These are phyloP conservation scores for Phaeosphaeriaceae sp. DNA, from an alignment of 2,329 filamentous ascomycete species.

Conservation along the genomic window DNA sequence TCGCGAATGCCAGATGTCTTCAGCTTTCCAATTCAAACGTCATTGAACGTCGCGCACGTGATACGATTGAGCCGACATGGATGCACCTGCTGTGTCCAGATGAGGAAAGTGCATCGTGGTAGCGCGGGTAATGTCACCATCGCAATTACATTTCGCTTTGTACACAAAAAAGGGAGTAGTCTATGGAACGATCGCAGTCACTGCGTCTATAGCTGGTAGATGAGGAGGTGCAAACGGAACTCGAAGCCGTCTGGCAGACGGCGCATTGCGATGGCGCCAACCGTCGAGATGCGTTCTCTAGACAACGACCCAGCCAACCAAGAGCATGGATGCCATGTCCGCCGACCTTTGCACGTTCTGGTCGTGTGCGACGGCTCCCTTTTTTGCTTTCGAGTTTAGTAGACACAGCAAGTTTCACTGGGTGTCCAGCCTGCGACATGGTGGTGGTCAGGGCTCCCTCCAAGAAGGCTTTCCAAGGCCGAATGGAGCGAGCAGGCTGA, in stretches of 20 bases:
- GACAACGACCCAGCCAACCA: not conserved
- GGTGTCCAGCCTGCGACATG: slow-evolving; percentile 15
- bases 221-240: not conserved
- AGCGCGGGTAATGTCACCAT: not conserved
- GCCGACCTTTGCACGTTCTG: slow-evolving; percentile 5
- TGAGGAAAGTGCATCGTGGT: slow-evolving; percentile 2
- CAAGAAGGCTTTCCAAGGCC: slow-evolving; percentile 1
- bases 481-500: slow-evolving; percentile 13
- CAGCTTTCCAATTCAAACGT: not conserved
- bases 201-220: not conserved
- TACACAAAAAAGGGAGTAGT: not conserved
- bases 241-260: not conserved
- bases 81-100: not conserved
- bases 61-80: not conserved
- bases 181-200: not conserved
- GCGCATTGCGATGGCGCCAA: not conserved
- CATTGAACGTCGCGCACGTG: not conserved
- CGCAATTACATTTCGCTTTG: not conserved
- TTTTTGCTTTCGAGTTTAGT: not conserved
- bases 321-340: not conserved
- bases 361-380: slow-evolving; percentile 1
- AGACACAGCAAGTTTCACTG: slow-evolving; percentile 14
- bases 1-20: not conserved
- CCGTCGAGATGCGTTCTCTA: not conserved
- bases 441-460: slow-evolving; percentile 8